Conservation (phyloP, 179 eudicot genomes). For the Sideroxylon spinosum region DNA sequence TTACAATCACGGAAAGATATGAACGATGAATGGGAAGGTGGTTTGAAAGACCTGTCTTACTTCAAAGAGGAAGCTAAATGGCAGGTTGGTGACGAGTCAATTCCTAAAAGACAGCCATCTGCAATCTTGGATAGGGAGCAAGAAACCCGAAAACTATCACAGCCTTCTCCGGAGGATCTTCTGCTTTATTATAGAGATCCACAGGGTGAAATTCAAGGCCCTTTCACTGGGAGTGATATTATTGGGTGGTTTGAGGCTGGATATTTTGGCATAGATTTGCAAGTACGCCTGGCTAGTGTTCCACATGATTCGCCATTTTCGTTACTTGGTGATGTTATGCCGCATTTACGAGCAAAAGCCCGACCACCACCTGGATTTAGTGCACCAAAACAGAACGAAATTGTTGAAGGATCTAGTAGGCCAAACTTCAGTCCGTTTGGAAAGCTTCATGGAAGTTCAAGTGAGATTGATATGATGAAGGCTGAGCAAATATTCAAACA, state of each 20-base stretch:
- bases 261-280: conserved; percentile 87
- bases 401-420: conserved; percentile 40
- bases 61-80: conserved; percentile 44
- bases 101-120: conserved; percentile 46
- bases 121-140: conserved; percentile 44
- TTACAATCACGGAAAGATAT: conserved; percentile 45
- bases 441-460: conserved; percentile 37
- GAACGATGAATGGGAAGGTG: conserved; percentile 30
- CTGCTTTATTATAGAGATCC: conserved; percentile 85
- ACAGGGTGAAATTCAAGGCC: conserved; percentile 91
- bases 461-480: conserved; percentile 41
- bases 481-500: conserved; percentile 45
- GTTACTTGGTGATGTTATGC: conserved; percentile 91
- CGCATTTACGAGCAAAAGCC: conserved; percentile 81
- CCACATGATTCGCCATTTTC: conserved; percentile 65
- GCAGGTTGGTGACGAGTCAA: conserved; percentile 41
- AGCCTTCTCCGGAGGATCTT: conserved; percentile 79
- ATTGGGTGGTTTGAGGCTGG: conserved; percentile 99
- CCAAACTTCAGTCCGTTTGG: conserved; percentile 44
- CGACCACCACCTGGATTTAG: conserved; percentile 89
- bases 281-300: conserved; percentile 68
- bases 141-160: conserved; percentile 44
- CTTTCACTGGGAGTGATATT: conserved; percentile 81
- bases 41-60: conserved; percentile 29
- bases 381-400: conserved; percentile 57